phyloP scores from a whole-genome alignment of 1,139 yeast genomes.

The Chernovozyma aurita region DNA sequence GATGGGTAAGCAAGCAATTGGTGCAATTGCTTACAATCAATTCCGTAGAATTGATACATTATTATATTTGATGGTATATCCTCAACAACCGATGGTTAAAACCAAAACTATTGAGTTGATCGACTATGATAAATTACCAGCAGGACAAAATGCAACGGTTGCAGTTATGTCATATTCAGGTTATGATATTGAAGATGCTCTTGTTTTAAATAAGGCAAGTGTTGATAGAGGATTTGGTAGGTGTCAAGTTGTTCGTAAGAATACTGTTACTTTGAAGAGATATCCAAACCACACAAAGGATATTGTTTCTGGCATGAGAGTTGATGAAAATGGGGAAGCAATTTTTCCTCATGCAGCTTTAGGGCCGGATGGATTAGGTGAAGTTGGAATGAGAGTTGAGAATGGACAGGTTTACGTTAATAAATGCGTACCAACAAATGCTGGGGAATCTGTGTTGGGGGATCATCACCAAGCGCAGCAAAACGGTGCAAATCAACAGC shows the following conservation, averaged over 20 bases:
- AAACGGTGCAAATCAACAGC: slow-evolving; percentile 14
- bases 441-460: slow-evolving; percentile 67
- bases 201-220: slow-evolving; percentile 87
- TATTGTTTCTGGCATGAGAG: slow-evolving; percentile 85
- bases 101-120: slow-evolving; percentile 94
- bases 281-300: slow-evolving; percentile 94
- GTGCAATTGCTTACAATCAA: slow-evolving; percentile 97
- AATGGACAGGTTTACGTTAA: slow-evolving; percentile 94
- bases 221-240: slow-evolving; percentile 97
- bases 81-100: slow-evolving; percentile 98
- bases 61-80: slow-evolving; percentile 92
- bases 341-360: slow-evolving; percentile 81
- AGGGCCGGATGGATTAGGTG: slow-evolving; percentile 96
- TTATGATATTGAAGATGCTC: slow-evolving; percentile 98
- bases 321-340: slow-evolving; percentile 73
- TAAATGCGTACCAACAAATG: slow-evolving; percentile 86
- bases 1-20: slow-evolving; percentile 99
- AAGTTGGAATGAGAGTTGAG: slow-evolving; percentile 86
- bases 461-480: slow-evolving; percentile 10
- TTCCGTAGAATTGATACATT: slow-evolving; percentile 93
- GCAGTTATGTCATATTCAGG: slow-evolving; percentile 99
- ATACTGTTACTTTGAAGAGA: slow-evolving; percentile 81
- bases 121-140: slow-evolving; percentile 93
- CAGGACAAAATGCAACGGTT: slow-evolving; percentile 98
- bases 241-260: slow-evolving; percentile 94